Evolutionary conservation across 139 green algal species (phyloP).

Genomic region (Tetraselmis chui): DNA sequence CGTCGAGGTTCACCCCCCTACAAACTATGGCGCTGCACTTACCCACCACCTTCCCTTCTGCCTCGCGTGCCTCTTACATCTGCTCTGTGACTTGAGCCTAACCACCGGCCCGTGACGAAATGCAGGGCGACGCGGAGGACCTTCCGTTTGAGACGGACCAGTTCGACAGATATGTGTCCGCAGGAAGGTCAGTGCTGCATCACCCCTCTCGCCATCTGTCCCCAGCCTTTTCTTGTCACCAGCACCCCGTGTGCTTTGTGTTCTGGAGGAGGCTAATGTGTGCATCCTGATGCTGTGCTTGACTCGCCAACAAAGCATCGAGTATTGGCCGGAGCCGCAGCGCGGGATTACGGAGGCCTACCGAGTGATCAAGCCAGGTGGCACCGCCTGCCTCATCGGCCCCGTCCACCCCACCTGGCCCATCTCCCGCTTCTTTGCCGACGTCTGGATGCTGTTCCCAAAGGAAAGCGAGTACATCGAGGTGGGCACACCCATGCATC

Average conservation of each 20-base stretch:
- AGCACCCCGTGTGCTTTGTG: too few species aligned
- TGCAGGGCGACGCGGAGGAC: slow-evolving; percentile 89
- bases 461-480: slow-evolving; percentile 92
- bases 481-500: too few species aligned
- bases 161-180: slow-evolving; percentile 89
- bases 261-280: background rate
- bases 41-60: too few species aligned
- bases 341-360: slow-evolving; percentile 73
- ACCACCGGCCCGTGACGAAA: too few species aligned
- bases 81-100: too few species aligned
- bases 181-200: slow-evolving; percentile 39
- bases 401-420: slow-evolving; percentile 85
- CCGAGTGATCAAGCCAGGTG: slow-evolving; percentile 84
- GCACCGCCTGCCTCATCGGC: slow-evolving; percentile 87
- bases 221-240: background rate
- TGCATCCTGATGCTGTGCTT: too few species aligned
- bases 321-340: slow-evolving; percentile 95
- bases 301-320: slow-evolving; percentile 28
- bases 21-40: too few species aligned
- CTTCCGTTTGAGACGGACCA: slow-evolving; percentile 79
- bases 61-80: too few species aligned
- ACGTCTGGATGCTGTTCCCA: slow-evolving; percentile 96
- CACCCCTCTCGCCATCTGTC: background rate
- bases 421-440: slow-evolving; percentile 76
- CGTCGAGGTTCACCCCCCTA: slow-evolving; percentile 55